phyloP scores from a whole-genome alignment of 2,329 filamentous ascomycete genomes.

The Cladophialophora chaetospira region DNA sequence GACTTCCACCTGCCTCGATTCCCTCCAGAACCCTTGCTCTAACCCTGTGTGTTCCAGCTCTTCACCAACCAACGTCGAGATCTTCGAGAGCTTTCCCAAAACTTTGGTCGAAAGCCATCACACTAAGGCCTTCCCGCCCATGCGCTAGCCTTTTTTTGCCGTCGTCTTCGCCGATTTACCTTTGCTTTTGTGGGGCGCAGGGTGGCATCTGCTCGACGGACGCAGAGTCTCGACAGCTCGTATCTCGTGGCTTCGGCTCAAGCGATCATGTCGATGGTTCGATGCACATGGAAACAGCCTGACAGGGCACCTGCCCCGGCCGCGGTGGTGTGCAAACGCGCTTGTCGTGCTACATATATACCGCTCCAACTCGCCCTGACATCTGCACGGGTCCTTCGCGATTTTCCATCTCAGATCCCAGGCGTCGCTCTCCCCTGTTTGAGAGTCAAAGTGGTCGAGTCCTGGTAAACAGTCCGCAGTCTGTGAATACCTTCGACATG shows the following conservation, averaged over 20 bases:
- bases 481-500: slow-evolving; percentile 10
- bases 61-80: slow-evolving; percentile 10
- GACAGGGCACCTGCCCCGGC: not conserved
- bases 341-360: slow-evolving; percentile 18
- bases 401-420: not conserved
- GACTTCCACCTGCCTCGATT: slow-evolving; percentile 4
- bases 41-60: not conserved
- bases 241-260: slow-evolving; percentile 9
- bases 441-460: not conserved
- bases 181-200: slow-evolving; percentile 13
- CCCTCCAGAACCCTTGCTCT: not conserved
- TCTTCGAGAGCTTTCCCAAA: not conserved
- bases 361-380: not conserved
- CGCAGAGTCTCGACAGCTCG: not conserved
- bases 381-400: not conserved
- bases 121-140: not conserved
- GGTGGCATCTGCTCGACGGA: slow-evolving; percentile 7
- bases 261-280: slow-evolving; percentile 11
- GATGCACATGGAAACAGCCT: not conserved
- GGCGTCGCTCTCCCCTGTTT: not conserved
- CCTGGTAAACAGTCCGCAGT: not conserved
- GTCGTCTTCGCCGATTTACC: slow-evolving; percentile 4
- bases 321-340: not conserved
- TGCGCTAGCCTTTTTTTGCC: not conserved
- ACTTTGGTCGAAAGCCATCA: not conserved